phyloP scores from a whole-genome alignment of 352 stramenopile genomes.

The Phytophthora boehmeriae region DNA sequence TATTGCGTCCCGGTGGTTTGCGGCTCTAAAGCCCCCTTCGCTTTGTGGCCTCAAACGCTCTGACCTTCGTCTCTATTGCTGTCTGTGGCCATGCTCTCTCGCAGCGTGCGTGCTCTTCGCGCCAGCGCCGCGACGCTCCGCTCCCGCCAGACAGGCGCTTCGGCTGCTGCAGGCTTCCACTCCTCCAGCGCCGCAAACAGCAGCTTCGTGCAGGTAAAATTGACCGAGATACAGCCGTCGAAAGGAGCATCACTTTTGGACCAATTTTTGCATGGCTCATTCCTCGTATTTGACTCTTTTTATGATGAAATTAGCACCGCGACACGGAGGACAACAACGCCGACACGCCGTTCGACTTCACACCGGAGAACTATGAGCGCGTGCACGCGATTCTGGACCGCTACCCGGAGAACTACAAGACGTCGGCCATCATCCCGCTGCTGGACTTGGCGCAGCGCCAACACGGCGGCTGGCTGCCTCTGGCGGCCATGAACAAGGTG shows the following conservation, averaged over 20 bases:
- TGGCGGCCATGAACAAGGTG: slow-evolving; percentile 99
- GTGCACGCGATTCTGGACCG: slow-evolving; percentile 95
- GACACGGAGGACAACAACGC: slow-evolving; percentile 97
- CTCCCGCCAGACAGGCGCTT: slow-evolving; percentile 13
- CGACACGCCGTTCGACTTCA: slow-evolving; percentile 98
- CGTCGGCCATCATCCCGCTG: slow-evolving; percentile 98
- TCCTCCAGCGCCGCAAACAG: slow-evolving; percentile 49
- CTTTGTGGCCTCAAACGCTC: slow-evolving; percentile 24
- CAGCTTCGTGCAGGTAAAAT: slow-evolving; percentile 44
- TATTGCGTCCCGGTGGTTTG: no score
- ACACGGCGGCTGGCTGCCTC: slow-evolving; percentile 97
- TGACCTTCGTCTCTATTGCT: slow-evolving; percentile 2
- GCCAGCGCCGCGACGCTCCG: slow-evolving; percentile 32
- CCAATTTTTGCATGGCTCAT: neutral
- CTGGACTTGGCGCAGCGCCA: slow-evolving; percentile 97
- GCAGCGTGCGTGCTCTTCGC: slow-evolving; percentile 55
- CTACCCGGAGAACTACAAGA: slow-evolving; percentile 99
- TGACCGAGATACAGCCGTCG: slow-evolving; percentile 2
- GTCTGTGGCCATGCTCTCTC: slow-evolving; percentile 58
- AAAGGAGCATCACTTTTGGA: no score
- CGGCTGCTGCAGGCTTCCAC: slow-evolving; percentile 40
- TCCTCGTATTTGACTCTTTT: neutral
- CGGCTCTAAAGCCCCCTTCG: neutral
- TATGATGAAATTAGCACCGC: slow-evolving; percentile 83
- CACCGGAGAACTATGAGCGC: slow-evolving; percentile 96